Percentiles rank a stretch among this genome's conserved stretches.
phyloP scores from a whole-genome alignment of 257 asterid genomes.

The Nyctanthes arbortristis region DNA sequence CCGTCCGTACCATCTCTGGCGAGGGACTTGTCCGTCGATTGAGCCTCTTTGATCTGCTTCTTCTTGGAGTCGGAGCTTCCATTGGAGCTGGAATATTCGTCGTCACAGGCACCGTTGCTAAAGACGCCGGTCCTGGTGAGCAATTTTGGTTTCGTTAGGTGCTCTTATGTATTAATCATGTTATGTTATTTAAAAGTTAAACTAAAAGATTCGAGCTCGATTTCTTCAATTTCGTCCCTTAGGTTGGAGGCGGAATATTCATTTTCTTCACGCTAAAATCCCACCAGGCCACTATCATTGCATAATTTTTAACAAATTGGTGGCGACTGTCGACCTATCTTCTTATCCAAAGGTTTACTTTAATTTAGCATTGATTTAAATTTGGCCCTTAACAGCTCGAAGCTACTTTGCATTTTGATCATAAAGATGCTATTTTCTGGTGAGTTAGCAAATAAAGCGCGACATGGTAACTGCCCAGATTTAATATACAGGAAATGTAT shows the following conservation, averaged over 20 bases:
- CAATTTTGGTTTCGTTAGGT: background rate
- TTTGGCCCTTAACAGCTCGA: background rate
- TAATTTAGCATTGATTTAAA: background rate
- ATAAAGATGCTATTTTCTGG: background rate
- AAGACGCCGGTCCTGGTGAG: slow-evolving; percentile 94
- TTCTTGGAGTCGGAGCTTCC: slow-evolving; percentile 91
- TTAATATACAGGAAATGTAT: background rate
- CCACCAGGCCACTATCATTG: no score
- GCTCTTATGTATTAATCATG: background rate
- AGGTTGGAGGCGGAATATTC: no score
- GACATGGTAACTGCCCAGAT: no score
- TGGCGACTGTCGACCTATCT: no score
- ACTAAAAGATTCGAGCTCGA: background rate
- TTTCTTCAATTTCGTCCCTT: background rate
- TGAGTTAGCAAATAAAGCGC: background rate
- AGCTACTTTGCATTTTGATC: background rate
- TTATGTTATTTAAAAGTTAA: no score
- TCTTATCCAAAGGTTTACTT: no score
- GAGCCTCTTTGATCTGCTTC: slow-evolving; percentile 74
- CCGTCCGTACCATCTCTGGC: slow-evolving; percentile 43
- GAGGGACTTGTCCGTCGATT: slow-evolving; percentile 79
- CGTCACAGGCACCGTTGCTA: slow-evolving; percentile 97
- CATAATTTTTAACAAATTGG: no score
- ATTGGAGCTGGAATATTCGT: slow-evolving; percentile 97
- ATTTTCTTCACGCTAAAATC: no score